Conservation (phyloP, 176 grass and related monocot genomes). For the Phoenix roebelenii region DNA sequence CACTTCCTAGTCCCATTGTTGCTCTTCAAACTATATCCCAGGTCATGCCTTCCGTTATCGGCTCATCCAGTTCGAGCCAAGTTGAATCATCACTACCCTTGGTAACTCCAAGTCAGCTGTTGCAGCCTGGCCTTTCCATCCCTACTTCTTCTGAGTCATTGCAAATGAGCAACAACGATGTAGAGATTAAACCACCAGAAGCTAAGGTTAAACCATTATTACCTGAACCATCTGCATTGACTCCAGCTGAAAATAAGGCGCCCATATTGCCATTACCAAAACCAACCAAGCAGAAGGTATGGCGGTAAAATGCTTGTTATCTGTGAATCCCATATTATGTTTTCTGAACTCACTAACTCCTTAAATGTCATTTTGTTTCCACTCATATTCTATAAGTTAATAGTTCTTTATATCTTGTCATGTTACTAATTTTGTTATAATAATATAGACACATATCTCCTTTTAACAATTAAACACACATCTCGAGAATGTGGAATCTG, state of each 20-base stretch:
- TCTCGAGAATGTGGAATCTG: too few relatives aligned
- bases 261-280: conserved; percentile 74
- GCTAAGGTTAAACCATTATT: conserved; percentile 43
- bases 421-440: too few relatives aligned
- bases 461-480: too few relatives aligned
- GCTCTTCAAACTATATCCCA: conserved; percentile 43
- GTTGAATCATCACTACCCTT: conserved; percentile 34
- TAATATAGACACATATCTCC: too few relatives aligned
- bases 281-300: conserved; percentile 45
- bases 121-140: conserved; percentile 38
- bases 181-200: conserved; percentile 23
- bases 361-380: too few relatives aligned
- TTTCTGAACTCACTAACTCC: too few relatives aligned
- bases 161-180: conserved; percentile 34
- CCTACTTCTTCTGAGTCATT: conserved; percentile 41
- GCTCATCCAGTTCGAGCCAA: conserved; percentile 35
- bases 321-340: background rate
- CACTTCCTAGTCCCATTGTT: conserved; percentile 28
- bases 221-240: conserved; percentile 35
- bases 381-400: too few relatives aligned
- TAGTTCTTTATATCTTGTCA: too few relatives aligned
- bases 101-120: conserved; percentile 50
- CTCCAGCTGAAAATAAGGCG: conserved; percentile 48
- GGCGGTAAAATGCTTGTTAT: background rate
- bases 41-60: conserved; percentile 18